Base-by-base conservation (phyloP, 1,139 yeast genomes). In the Geotrichum phurueaensis region DNA sequence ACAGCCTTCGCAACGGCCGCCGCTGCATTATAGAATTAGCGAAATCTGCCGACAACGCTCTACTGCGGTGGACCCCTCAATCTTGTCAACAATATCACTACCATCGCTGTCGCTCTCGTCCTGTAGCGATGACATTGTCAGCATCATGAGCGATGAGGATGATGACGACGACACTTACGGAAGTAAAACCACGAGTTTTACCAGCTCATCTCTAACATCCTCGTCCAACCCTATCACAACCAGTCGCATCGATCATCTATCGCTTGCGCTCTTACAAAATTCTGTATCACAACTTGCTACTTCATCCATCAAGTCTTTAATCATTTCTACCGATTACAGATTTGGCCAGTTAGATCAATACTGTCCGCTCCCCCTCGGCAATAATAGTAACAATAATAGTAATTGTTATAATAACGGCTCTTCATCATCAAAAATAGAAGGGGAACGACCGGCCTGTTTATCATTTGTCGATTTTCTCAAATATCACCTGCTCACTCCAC, bases 281-380 rank as follows among this genome's bases (percentile, higher is more conserved):
- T 18, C 47, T 10, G 56, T 53, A 9, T 53, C 56, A 12, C 51
- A n/a, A 4, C 56, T 53, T 4, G 56, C 56, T 3, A 53, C 47
- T n/a, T 29, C 56, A 9, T 53, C 56, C 4, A 53, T 53, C 10
- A 43, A 27, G 12, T 53, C 56, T 7, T 33, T 53, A 18, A 45
- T 53, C 15, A 53, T 53, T 20, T 53, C 56, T 15, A 53, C 56
- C 13, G 56, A 53, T n/a, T 53, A 53, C 43, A 23, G 50, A 50
- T 53, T 53, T 45, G 56, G 51, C 36, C 56, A 53, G 15, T 50
- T 43, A 4, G 56, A 53, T 29, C 51, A 45, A 6, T 53, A 31
- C 36, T 25, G 3, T 45, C 12, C 25, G 13, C 25, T 45, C 39
- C 43, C 43, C 7, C 56, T 45, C 25, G 20, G 27, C 29, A 20